A percentile compares a stretch with the other conserved stretches of the same genome.
phyloP scores from a whole-genome alignment of 495 filamentous ascomycete genomes.

The Ramalina intermedia region DNA sequence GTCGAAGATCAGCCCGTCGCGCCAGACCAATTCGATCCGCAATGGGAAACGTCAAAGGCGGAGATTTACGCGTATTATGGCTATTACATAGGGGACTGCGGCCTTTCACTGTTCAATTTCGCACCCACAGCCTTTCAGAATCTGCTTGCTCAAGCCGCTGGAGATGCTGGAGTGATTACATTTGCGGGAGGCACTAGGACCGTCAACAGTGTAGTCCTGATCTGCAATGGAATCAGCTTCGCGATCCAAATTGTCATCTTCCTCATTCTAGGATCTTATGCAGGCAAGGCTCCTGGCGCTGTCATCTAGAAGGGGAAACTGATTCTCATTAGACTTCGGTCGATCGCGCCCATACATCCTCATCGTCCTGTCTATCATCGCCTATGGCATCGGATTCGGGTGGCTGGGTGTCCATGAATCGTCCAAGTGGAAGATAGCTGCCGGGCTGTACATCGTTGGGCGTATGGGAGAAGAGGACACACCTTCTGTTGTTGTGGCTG shows the following conservation, averaged over 20 bases:
- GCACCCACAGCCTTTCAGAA: conserved; percentile 54
- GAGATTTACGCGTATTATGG: conserved; percentile 56
- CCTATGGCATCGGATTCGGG: conserved; percentile 46
- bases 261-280: conserved; percentile 42
- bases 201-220: conserved; percentile 46
- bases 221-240: conserved; percentile 49
- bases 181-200: conserved; percentile 38
- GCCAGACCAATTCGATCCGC: conserved; percentile 35
- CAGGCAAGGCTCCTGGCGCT: conserved; percentile 13
- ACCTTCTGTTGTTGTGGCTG: not conserved
- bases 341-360: conserved; percentile 46
- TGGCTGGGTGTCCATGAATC: conserved; percentile 46
- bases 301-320: not conserved
- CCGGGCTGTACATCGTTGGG: conserved; percentile 47
- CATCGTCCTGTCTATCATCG: conserved; percentile 40
- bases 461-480: conserved; percentile 3
- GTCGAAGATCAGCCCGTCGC: conserved; percentile 22
- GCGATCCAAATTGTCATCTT: conserved; percentile 48
- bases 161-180: conserved; percentile 28
- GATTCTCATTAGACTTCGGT: conserved; percentile 37
- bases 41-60: conserved; percentile 34
- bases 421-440: conserved; percentile 39
- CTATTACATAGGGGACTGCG: conserved; percentile 58
- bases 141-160: conserved; percentile 42
- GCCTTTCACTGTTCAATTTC: conserved; percentile 53